These are phyloP conservation scores for Ganoderma multipileum DNA, from an alignment of 1,284 basidiomycete species.

Conservation along the genomic window DNA sequence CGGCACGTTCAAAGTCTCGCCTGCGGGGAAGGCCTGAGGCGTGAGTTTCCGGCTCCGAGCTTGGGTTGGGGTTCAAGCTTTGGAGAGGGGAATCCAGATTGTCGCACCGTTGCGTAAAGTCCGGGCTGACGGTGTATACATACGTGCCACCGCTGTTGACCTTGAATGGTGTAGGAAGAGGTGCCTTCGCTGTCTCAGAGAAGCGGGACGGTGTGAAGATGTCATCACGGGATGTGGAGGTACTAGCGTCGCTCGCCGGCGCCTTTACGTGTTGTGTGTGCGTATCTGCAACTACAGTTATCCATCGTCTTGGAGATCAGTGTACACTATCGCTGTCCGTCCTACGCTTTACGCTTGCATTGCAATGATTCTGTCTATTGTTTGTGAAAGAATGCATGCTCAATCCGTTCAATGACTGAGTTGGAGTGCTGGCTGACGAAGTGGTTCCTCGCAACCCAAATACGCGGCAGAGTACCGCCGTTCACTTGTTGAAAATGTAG, in stretches of 20 bases:
- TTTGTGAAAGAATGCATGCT: background rate
- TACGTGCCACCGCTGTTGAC: background rate
- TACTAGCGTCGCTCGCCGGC: background rate
- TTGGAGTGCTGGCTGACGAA: too few relatives aligned
- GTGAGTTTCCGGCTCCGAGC: background rate
- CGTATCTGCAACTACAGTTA: background rate
- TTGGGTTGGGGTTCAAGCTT: background rate
- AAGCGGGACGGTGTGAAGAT: background rate
- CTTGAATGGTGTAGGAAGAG: background rate
- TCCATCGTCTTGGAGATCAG: background rate
- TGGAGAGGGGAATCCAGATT: too few relatives aligned
- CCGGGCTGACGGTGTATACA: background rate
- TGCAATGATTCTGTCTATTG: background rate
- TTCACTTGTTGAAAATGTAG: too few relatives aligned
- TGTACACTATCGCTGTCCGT: background rate
- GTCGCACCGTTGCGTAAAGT: background rate
- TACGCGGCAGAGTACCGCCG: background rate
- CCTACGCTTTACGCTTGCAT: background rate
- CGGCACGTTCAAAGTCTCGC: conserved; percentile 41
- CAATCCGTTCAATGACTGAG: too few relatives aligned
- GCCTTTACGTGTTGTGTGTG: background rate
- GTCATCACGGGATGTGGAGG: background rate
- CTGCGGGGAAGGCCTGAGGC: conserved; percentile 16
- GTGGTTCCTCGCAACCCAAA: too few relatives aligned
- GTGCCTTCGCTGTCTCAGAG: background rate